These are phyloP conservation scores for Trifolium dubium DNA, from an alignment of 306 rosid genomes.

Conservation along the genomic window DNA sequence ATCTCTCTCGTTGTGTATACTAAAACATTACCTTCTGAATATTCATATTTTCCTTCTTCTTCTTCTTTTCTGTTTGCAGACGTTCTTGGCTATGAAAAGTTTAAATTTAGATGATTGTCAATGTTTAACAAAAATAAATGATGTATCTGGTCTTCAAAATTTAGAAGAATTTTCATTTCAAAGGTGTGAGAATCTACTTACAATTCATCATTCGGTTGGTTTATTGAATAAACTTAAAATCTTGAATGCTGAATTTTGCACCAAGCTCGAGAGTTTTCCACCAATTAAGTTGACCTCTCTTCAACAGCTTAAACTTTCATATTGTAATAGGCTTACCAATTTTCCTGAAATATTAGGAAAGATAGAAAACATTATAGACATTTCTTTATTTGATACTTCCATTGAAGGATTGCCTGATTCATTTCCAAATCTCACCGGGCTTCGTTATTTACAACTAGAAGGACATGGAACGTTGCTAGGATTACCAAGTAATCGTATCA, in stretches of 20 bases:
- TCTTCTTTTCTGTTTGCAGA: neutral
- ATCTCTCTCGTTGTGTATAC: neutral
- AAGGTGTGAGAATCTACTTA: neutral
- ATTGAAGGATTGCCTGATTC: too few relatives aligned
- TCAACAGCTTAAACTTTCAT: neutral
- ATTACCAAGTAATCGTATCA: too few relatives aligned
- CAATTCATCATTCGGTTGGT: neutral
- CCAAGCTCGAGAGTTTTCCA: neutral
- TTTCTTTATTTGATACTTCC: too few relatives aligned
- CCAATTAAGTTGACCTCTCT: constrained; percentile 21
- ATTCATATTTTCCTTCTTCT: neutral
- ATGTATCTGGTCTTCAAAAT: constrained; percentile 4
- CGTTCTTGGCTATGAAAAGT: neutral
- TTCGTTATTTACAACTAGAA: too few relatives aligned
- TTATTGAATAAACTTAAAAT: neutral
- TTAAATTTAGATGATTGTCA: neutral
- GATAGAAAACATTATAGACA: too few relatives aligned
- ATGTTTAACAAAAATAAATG: neutral
- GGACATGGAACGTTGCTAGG: too few relatives aligned
- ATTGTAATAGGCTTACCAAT: too few relatives aligned
- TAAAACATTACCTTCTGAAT: neutral
- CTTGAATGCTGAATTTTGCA: neutral
- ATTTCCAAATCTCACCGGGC: too few relatives aligned
- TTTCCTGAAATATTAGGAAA: too few relatives aligned
- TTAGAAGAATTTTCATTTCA: neutral